Percentiles rank a stretch among this genome's conserved stretches.
These are phyloP conservation scores for Tolypocladium amazonense DNA, from an alignment of 2,329 filamentous ascomycete genomes.

Conservation along the genomic window DNA sequence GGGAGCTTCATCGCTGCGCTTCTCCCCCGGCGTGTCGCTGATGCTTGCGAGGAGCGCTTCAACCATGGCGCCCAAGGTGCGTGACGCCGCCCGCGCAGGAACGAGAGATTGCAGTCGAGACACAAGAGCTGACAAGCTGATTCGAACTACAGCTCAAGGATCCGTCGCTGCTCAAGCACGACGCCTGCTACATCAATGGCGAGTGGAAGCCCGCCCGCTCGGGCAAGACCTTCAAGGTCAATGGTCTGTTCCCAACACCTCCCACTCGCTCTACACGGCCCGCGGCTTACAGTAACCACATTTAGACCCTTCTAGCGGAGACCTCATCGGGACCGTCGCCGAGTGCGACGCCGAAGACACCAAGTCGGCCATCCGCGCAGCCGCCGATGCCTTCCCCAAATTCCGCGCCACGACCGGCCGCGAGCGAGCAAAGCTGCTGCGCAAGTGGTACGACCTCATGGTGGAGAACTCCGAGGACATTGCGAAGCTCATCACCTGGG, in stretches of 20 bases:
- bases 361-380: constrained; percentile 73
- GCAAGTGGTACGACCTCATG: constrained; percentile 75
- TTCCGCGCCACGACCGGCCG: constrained; percentile 66
- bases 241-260: constrained; percentile 36
- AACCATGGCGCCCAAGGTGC: constrained; percentile 35
- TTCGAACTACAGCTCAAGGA: constrained; percentile 53
- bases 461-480: constrained; percentile 70
- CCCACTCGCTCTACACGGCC: neutral
- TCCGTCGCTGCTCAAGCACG: constrained; percentile 71
- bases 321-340: constrained; percentile 71
- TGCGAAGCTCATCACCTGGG: constrained; percentile 75
- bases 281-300: neutral
- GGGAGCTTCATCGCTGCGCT: constrained; percentile 18
- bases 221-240: constrained; percentile 84
- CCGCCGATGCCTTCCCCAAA: constrained; percentile 59
- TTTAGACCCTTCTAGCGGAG: constrained; percentile 71
- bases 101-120: neutral
- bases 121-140: neutral
- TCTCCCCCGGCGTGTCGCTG: constrained; percentile 16
- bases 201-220: constrained; percentile 81
- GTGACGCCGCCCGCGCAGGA: neutral
- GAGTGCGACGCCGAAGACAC: constrained; percentile 76
- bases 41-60: constrained; percentile 28
- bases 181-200: constrained; percentile 79
- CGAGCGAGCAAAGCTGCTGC: constrained; percentile 61